Evolutionary conservation across 1,139 yeast genomes (phyloP), one percentile per base, ranked within the genome.

Genomic region (Nakaseomyces kungkrabaensis): DNA sequence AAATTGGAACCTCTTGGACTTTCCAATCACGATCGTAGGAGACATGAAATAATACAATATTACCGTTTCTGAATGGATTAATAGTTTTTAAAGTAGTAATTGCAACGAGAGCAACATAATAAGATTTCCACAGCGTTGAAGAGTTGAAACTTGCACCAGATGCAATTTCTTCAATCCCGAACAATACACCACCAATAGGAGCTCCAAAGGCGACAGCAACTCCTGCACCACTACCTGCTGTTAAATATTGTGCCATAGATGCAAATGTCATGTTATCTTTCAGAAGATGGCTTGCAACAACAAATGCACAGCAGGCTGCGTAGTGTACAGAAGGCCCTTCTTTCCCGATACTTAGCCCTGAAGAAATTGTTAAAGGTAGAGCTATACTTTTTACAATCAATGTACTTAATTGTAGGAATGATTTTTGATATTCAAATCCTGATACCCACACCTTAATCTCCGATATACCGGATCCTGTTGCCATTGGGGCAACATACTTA

Each of bases 391-490:
- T 94, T 50, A 89, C 80, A 0, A 79, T 59, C 32, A 92, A 71
- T 0, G 97, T 89, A 65, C 77, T 72, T 68, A 82, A 75, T 24
- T 84, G 86, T 49, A 92, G 73, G 59, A 90, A 94, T 4, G 87
- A 89, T 36, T 79, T 77, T 74, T 86, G 77, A 48, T 66, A 66
- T 25, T 78, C 80, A 64, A 90, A 94, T 0, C 99, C 99, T 0
- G 95, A 84, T 1, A 92, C 89, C 56, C 94, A 89, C 64, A 95
- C 86, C 67, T 94, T 94, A 66, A 94, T 92, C 65, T 94, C 99
- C 4, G 97, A 85, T 46, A 94, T 94, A 0, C 98, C 98, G 3
- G 96, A 86, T 0, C 98, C 98, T 0, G 98, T 95, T 0, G 98
- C 98, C 51, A 82, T 76, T 0, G 96, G 96, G 0, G 96, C 92